phyloP scores from a whole-genome alignment of 345 rosid genomes.

The Acer campestre region DNA sequence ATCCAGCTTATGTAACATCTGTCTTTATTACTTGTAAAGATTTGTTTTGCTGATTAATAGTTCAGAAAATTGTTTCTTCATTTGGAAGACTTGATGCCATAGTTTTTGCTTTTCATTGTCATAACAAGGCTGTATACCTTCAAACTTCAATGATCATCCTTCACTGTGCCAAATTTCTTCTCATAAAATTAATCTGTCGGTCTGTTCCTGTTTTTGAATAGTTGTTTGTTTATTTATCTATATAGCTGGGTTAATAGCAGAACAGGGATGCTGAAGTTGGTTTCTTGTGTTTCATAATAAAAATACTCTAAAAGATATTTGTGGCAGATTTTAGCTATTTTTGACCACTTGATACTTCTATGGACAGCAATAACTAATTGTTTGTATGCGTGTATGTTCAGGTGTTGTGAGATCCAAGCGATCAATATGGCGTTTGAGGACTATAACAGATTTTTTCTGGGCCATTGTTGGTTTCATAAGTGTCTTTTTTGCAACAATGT shows the following conservation, averaged over 20 bases:
- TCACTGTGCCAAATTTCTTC: background rate
- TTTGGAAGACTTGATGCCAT: background rate
- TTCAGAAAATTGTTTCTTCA: background rate
- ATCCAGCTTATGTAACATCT: background rate
- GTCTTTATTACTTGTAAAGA: background rate
- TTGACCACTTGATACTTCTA: background rate
- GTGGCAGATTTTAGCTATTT: background rate
- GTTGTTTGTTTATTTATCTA: background rate
- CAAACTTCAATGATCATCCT: background rate
- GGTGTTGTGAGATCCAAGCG: slow-evolving; percentile 59
- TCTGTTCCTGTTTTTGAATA: background rate
- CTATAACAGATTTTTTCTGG: slow-evolving; percentile 72
- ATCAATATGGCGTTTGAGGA: slow-evolving; percentile 68
- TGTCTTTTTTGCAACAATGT: slow-evolving; percentile 67
- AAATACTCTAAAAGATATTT: background rate
- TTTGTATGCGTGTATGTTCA: slow-evolving; percentile 18
- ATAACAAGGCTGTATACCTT: background rate
- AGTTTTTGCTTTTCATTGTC: background rate
- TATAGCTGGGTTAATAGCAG: background rate
- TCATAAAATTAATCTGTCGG: background rate
- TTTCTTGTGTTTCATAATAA: background rate
- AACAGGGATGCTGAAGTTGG: background rate
- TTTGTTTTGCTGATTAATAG: background rate
- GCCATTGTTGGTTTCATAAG: slow-evolving; percentile 60
- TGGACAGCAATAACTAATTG: background rate